Evolutionary conservation across 106 monocot genomes (phyloP).

Genomic region (Dendrobium officinale): DNA sequence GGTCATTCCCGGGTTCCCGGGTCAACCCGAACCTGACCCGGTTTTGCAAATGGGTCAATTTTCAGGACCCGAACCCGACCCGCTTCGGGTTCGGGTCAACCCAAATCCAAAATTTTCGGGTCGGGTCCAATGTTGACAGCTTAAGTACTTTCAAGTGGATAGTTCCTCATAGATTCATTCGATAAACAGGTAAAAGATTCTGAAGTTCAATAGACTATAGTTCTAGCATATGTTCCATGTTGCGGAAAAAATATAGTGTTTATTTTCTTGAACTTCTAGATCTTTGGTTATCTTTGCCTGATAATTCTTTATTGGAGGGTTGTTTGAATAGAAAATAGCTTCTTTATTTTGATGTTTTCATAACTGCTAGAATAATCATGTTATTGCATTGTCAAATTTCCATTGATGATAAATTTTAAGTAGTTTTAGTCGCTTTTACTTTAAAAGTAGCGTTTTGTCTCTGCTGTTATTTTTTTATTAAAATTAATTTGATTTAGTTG

Average conservation of each 20-base stretch:
- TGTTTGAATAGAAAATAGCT: background rate
- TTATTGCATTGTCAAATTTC: background rate
- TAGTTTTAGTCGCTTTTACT: background rate
- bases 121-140: no score
- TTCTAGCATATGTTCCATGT: background rate
- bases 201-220: background rate
- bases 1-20: no score
- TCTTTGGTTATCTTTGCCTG: background rate
- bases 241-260: background rate
- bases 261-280: background rate
- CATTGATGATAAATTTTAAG: background rate
- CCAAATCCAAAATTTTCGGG: no score
- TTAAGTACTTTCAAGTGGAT: no score
- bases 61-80: no score
- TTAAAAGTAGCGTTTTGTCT: background rate
- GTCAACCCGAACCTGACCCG: no score
- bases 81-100: no score
- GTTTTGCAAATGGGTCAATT: no score
- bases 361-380: background rate
- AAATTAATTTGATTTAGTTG: background rate
- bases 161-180: no score
- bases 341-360: background rate
- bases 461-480: background rate
- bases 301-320: no score
- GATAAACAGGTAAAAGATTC: background rate